Evolutionary conservation across 148 eudicot genomes (phyloP), one percentile per base, ranked within the genome.

Genomic region (Camellia japonica): DNA sequence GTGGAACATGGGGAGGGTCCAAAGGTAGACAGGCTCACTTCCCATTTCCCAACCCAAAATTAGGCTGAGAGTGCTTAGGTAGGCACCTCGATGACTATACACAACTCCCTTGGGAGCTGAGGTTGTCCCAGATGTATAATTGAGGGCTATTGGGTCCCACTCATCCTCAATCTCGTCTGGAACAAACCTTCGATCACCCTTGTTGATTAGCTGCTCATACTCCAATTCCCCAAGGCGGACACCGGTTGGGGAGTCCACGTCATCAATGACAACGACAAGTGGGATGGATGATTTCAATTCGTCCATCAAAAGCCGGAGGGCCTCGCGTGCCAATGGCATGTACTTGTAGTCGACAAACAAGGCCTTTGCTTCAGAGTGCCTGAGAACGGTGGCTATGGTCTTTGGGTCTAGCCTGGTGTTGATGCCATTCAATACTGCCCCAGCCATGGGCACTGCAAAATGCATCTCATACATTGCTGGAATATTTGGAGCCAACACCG

Each of bases 1-100:
- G 71, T 94, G 98, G 83, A 94, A 94, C 98, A 94, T 94, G 11
- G 98, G 97, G 8, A 94, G 89, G 9, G 97, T 85, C 98, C 98
- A 94, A 10, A 94, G 60, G 46, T 92, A 94, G 1, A 94, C 90
- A 2, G 98, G 92, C 64, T 82, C 93, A 2, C 84, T 87, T 46
- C 88, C 88, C 98, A 94, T 94, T 76, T 89, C 93, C 97, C 94
- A 94, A 0, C 89, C 94, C 18, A 91, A 63, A 46, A 92, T 80
- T 79, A 94, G 44, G 75, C 94, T 90, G 38, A 94, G 77, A 1
- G 97, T 92, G 82, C 91, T 92, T 61, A 94, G 80, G 80, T 87
- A 94, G 3, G 98, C 97, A 5, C 98, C 98, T 15, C 98, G 79
- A 78, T 94, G 98, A 74, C 97, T 94, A 63, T 92, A 92, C 11